Conservation (phyloP, 768 basidiomycete species). For the Mycena olivaceomarginata region DNA sequence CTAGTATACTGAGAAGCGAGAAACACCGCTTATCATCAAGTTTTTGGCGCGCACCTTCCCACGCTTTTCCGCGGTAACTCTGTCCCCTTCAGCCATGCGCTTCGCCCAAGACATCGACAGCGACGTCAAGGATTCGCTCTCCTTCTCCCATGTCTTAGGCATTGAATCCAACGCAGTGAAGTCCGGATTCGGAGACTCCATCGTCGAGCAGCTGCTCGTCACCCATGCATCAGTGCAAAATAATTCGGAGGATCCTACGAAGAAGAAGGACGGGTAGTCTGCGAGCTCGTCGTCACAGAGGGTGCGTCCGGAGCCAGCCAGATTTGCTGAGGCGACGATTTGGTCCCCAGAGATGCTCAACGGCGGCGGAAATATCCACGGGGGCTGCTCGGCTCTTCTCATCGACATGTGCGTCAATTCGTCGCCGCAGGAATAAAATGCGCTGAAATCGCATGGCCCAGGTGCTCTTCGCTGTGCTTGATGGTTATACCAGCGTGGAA, state of each 20-base stretch:
- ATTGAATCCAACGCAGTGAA: neutral
- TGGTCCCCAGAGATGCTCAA: constrained; percentile 72
- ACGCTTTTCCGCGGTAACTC: no score
- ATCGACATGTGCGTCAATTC: constrained; percentile 68
- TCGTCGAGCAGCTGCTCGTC: constrained; percentile 52
- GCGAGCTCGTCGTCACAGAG: constrained; percentile 63
- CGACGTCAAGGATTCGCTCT: constrained; percentile 48
- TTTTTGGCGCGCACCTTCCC: no score
- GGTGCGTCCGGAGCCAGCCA: constrained; percentile 54
- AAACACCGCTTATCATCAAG: neutral
- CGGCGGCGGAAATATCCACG: constrained; percentile 67
- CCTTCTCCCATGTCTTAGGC: constrained; percentile 26
- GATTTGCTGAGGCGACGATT: neutral
- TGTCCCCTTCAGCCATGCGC: neutral
- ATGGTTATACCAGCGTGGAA: constrained; percentile 45
- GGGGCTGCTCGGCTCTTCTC: constrained; percentile 73
- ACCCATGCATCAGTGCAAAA: constrained; percentile 64
- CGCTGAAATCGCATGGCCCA: constrained; percentile 41
- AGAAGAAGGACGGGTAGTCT: constrained; percentile 67
- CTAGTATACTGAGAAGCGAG: neutral
- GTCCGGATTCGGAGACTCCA: constrained; percentile 34
- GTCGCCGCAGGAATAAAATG: neutral
- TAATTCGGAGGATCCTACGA: constrained; percentile 66
- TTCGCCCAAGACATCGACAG: constrained; percentile 50
- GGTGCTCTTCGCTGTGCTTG: constrained; percentile 72